Base-by-base conservation (phyloP, 805 yeast genomes). In the Cephaloascus albidus region DNA sequence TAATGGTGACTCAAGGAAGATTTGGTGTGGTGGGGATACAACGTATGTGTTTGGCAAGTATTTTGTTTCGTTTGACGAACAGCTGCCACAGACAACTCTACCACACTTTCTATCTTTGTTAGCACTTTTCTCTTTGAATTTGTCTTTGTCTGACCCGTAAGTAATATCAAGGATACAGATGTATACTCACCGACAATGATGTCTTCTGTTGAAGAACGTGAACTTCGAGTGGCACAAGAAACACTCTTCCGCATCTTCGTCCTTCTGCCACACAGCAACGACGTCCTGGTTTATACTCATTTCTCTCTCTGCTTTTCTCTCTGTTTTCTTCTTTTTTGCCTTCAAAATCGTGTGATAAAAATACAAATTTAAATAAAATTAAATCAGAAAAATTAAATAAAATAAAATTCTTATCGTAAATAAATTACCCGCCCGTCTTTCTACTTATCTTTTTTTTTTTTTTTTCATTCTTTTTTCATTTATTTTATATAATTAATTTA, bases 261-360 rank as follows among this genome's bases (percentile, higher is more conserved):
- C 95, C 3, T 76, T 70, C 58, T 86, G 88, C 96, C 96, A 86
- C 10, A 49, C 44, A 2, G 84, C 76, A 3, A 57, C 65, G 10
- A 36, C 45, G 10, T 23, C 28, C 28, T 8, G 28, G 12, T 23
- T 23, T 8, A 23, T 12, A 23, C 28, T 23, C 28, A 23, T 23
- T n/a, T n/a, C n/a, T n/a, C n/a, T n/a, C n/a, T n/a, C n/a, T n/a
- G n/a, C n/a, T n/a, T n/a, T n/a, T n/a, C n/a, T n/a, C n/a, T n/a
- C n/a, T n/a, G n/a, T n/a, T n/a, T n/a, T n/a, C n/a, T n/a, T n/a
- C n/a, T n/a, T n/a, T n/a, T n/a, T n/a, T n/a, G n/a, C n/a, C n/a
- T n/a, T n/a, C n/a, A n/a, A n/a, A n/a, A n/a, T n/a, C n/a, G n/a
- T n/a, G n/a, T n/a, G n/a, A n/a, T n/a, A n/a, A n/a, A n/a, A n/a